Conservation (phyloP, 2,329 filamentous ascomycete genomes). For the Didymellaceae sp. region DNA sequence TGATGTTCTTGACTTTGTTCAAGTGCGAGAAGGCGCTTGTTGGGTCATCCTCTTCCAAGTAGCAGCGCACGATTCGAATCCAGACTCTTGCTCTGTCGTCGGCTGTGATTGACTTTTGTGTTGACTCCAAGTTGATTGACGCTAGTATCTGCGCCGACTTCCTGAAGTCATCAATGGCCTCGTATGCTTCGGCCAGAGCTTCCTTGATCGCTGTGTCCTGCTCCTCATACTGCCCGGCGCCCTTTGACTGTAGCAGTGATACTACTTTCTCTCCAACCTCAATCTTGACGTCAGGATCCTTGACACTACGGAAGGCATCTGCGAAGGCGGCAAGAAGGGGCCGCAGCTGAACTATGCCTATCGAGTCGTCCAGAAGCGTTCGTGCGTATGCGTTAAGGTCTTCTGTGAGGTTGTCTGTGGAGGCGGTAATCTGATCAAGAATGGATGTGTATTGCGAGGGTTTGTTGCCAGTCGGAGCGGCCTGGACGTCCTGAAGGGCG, state of each 20-base stretch:
- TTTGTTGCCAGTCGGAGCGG: slow-evolving; percentile 57
- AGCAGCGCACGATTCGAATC: slow-evolving; percentile 93
- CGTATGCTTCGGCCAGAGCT: slow-evolving; percentile 82
- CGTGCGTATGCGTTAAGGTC: slow-evolving; percentile 73
- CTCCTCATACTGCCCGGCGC: slow-evolving; percentile 78
- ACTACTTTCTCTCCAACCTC: slow-evolving; percentile 78
- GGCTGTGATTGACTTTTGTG: slow-evolving; percentile 82
- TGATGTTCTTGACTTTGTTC: slow-evolving; percentile 94
- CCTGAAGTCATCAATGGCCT: slow-evolving; percentile 79
- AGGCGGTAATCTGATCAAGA: slow-evolving; percentile 62
- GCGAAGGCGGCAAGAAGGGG: slow-evolving; percentile 73
- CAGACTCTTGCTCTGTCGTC: slow-evolving; percentile 84
- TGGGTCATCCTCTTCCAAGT: slow-evolving; percentile 91
- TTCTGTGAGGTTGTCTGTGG: slow-evolving; percentile 56
- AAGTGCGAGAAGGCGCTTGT: slow-evolving; percentile 84
- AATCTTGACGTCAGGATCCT: slow-evolving; percentile 71
- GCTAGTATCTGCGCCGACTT: slow-evolving; percentile 79
- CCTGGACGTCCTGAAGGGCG: slow-evolving; percentile 58
- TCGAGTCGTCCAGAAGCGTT: slow-evolving; percentile 69
- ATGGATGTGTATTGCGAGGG: slow-evolving; percentile 63
- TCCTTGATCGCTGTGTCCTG: slow-evolving; percentile 81
- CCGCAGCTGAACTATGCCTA: slow-evolving; percentile 79
- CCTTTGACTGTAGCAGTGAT: slow-evolving; percentile 67
- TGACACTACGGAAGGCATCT: slow-evolving; percentile 65
- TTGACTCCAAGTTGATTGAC: slow-evolving; percentile 86